Conservation (phyloP, 2,329 filamentous ascomycete species). For the Claviceps pazoutovae region DNA sequence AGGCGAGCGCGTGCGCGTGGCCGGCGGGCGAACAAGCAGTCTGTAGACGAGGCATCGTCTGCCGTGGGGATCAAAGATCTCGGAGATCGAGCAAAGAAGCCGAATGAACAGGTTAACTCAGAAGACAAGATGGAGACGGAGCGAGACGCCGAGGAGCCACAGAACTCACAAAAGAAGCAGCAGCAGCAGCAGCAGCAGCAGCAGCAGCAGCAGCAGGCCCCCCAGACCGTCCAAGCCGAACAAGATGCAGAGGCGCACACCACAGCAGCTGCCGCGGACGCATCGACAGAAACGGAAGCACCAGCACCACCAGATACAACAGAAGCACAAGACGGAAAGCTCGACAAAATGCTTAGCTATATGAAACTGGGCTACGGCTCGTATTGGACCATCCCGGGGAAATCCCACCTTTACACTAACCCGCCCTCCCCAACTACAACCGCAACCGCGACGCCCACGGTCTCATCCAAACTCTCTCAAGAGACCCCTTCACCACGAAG, state of each 20-base stretch:
- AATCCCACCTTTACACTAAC: slow-evolving; percentile 7
- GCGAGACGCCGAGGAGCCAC: neutral
- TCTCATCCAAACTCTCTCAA: slow-evolving; percentile 1
- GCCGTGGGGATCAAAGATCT: neutral
- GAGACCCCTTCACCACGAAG: neutral
- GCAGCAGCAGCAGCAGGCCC: neutral
- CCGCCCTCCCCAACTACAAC: slow-evolving; percentile 5
- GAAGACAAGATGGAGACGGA: neutral
- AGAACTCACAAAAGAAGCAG: neutral
- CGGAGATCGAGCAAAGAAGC: neutral
- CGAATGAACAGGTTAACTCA: neutral
- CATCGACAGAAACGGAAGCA: neutral
- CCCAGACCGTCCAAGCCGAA: neutral
- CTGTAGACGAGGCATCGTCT: slow-evolving; percentile 1
- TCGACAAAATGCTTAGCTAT: slow-evolving; percentile 47
- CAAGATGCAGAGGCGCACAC: neutral
- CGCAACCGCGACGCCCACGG: slow-evolving; percentile 4
- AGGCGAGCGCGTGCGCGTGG: slow-evolving; percentile 32
- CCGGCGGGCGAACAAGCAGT: slow-evolving; percentile 15
- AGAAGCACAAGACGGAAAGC: slow-evolving; percentile 21
- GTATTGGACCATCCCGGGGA: slow-evolving; percentile 41
- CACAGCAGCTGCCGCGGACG: neutral
- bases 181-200: no score
- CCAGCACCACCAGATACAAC: neutral
- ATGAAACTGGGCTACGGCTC: slow-evolving; percentile 54